Conservation (phyloP, 495 filamentous ascomycete species). For the Talaromyces nanjingensis region DNA sequence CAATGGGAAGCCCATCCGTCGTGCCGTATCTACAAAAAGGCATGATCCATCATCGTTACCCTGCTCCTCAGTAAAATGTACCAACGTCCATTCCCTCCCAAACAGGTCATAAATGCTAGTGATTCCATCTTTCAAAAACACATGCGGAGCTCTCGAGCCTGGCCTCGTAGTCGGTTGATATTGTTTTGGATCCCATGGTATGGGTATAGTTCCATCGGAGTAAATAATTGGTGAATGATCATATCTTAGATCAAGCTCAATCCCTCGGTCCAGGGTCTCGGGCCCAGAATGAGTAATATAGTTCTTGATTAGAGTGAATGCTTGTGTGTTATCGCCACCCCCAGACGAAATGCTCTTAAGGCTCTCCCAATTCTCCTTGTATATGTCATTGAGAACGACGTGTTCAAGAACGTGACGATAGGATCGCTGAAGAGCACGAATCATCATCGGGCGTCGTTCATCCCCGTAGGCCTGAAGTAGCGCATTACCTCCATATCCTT, state of each 20-base stretch:
- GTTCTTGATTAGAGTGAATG: neutral
- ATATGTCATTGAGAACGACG: neutral
- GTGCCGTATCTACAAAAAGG: neutral
- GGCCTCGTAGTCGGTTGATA: constrained; percentile 24
- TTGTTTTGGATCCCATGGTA: constrained; percentile 11
- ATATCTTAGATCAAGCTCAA: constrained; percentile 23
- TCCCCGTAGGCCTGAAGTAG: constrained; percentile 17
- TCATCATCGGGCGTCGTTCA: constrained; percentile 18
- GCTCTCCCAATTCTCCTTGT: neutral
- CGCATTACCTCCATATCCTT: constrained; percentile 15
- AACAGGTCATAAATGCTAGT: constrained; percentile 23
- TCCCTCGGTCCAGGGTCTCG: constrained; percentile 19
- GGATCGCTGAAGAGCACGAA: constrained; percentile 12
- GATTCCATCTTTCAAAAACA: constrained; percentile 20
- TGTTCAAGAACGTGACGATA: constrained; percentile 50
- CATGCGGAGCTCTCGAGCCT: constrained; percentile 24
- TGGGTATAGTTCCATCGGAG: constrained; percentile 12
- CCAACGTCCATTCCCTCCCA: constrained; percentile 20
- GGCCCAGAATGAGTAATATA: constrained; percentile 11
- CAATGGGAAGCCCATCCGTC: constrained; percentile 5
- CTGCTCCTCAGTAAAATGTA: constrained; percentile 16
- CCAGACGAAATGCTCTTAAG: neutral
- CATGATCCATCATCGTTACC: neutral
- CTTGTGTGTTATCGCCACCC: neutral
- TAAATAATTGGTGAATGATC: constrained; percentile 14